These are phyloP conservation scores for Diplosphaera chodatii DNA, from an alignment of 139 green algal genomes.

Conservation along the genomic window DNA sequence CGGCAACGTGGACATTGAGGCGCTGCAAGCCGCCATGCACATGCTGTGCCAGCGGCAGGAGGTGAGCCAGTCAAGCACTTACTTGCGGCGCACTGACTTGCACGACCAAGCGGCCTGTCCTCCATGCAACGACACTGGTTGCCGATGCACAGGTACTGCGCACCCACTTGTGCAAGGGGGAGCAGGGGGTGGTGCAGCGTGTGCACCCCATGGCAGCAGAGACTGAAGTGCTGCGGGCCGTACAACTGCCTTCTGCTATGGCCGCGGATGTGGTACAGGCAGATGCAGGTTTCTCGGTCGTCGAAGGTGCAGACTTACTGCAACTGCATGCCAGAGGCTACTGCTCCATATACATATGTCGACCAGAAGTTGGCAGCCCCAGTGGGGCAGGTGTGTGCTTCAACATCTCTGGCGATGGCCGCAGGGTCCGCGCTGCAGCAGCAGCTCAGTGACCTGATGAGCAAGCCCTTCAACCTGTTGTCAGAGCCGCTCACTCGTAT, in stretches of 20 bases:
- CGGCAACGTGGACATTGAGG: neutral
- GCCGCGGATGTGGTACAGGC: no score
- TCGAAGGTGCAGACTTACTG: neutral
- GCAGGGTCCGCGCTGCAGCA: neutral
- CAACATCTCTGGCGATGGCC: neutral
- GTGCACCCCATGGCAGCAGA: neutral
- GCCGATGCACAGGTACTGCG: neutral
- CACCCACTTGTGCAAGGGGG: neutral
- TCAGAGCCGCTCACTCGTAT: neutral
- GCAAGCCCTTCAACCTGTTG: neutral
- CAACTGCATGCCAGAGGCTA: neutral
- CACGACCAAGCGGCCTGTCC: no score
- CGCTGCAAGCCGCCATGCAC: neutral
- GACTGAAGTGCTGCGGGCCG: neutral
- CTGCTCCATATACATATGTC: no score
- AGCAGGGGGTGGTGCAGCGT: neutral
- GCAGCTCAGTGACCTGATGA: neutral
- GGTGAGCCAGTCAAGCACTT: neutral
- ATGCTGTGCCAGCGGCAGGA: constrained; percentile 1
- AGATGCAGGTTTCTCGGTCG: neutral
- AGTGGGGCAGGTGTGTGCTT: no score
- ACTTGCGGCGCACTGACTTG: neutral
- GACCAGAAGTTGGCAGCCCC: no score
- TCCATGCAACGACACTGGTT: no score
- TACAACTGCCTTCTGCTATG: no score